Evolutionary conservation across 2,329 filamentous ascomycete species (phyloP).

Genomic region (Botryotinia globosa): DNA sequence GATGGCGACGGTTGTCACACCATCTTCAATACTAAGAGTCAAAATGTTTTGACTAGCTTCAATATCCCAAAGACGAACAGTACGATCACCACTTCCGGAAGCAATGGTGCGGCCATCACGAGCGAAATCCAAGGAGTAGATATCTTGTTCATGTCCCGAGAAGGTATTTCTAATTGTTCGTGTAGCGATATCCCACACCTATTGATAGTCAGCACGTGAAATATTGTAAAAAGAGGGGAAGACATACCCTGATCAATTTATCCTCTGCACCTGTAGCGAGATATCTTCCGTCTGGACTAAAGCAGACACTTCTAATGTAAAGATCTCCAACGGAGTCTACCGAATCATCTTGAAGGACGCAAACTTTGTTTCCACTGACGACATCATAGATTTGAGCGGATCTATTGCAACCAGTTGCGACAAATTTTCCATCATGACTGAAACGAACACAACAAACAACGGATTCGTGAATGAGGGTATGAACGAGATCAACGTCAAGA

Average conservation of each 20-base stretch:
- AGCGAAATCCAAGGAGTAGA: conserved; percentile 94
- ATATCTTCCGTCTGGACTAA: conserved; percentile 92
- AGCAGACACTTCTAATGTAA: conserved; percentile 97
- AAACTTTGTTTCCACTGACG: conserved; percentile 79
- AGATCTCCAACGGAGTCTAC: conserved; percentile 87
- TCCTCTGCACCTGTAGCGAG: conserved; percentile 96
- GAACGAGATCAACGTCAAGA: conserved; percentile 89
- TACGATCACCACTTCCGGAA: conserved; percentile 91
- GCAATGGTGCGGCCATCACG: conserved; percentile 92
- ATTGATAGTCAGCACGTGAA: conserved; percentile 25
- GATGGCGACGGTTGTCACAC: conserved; percentile 95
- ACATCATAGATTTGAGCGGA: conserved; percentile 99
- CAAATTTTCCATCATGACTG: conserved; percentile 90
- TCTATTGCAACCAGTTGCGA: conserved; percentile 94
- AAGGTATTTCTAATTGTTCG: conserved; percentile 89
- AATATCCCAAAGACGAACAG: conserved; percentile 94
- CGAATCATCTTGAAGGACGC: conserved; percentile 82
- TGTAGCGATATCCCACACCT: conserved; percentile 92
- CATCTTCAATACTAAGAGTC: conserved; percentile 89
- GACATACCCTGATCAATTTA: conserved; percentile 85
- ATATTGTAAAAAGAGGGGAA: conserved; percentile 5
- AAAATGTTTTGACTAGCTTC: conserved; percentile 78
- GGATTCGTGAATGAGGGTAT: conserved; percentile 89
- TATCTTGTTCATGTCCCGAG: conserved; percentile 96
- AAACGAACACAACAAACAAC: conserved; percentile 98